Base-by-base conservation (phyloP, 257 asterid genomes). In the Osmanthus fragrans region DNA sequence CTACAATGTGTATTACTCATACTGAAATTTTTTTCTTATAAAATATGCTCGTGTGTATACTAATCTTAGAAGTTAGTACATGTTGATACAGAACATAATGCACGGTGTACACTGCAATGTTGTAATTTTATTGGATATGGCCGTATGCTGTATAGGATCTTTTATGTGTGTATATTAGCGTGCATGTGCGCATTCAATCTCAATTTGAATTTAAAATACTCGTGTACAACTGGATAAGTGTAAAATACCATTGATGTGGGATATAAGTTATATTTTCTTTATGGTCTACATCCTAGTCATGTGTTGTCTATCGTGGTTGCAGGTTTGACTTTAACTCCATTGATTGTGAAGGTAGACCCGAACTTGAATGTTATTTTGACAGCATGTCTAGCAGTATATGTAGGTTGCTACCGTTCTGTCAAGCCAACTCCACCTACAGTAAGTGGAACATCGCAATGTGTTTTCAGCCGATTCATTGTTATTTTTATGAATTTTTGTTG, bases 401-500 rank as follows among this genome's bases (percentile, higher is more conserved):
- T 92, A 37, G 97, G 97, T 69, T 93, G 97, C 85, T 89, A 82
- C 73, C 96, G 97, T 47, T 93, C 97, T 54, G 97, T 93, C 58
- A 93, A 93, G 88, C 90, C 97, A 75, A 93, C 94, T 80, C 97
- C 97, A 42, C 97, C 97, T 65, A 25, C 97, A 21, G 98, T 94
- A 86, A 85, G 97, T 89, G 78, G 74, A 75, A 34, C 63, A 11
- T 39, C 65, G 19, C 45, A n/a, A 65, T 68, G 42, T 9, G n/a
- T 70, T 54, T 67, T 78, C 56, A 54, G 47, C 45, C 25, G 42
- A 76, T 30, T 74, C 72, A 40, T 25, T 64, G 15, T 66, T 73
- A 66, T 77, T 29, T 77, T 29, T 34, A 2, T 21, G 73, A 25
- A 6, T 47, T 6, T 5, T 5, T 67, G 69, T 51, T 65, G 36